These are phyloP conservation scores for Polytolypa hystricis DNA, from an alignment of 2,329 filamentous ascomycete genomes.

Conservation along the genomic window DNA sequence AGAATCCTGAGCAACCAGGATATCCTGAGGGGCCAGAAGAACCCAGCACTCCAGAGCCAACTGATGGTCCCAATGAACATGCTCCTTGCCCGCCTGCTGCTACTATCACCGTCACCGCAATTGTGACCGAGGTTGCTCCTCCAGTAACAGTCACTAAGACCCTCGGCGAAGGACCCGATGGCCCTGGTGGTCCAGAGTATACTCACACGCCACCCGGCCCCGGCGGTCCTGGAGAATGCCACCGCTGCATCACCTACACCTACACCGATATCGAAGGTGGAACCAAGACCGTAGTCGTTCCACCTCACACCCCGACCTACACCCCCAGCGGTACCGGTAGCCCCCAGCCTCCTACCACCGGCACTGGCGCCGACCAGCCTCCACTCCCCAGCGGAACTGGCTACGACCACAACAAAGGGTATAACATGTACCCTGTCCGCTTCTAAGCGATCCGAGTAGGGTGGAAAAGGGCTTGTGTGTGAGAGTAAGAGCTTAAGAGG, in stretches of 20 bases:
- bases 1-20: background rate
- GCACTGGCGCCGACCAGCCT: background rate
- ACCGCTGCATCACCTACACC: constrained; percentile 19
- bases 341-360: background rate
- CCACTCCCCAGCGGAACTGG: background rate
- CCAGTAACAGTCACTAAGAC: constrained; percentile 2
- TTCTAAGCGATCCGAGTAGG: too few species aligned
- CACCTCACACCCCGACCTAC: constrained; percentile 5
- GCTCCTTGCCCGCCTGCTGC: constrained; percentile 7
- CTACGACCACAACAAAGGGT: background rate
- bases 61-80: background rate
- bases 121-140: constrained; percentile 6
- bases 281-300: constrained; percentile 20
- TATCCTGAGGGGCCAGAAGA: constrained; percentile 3
- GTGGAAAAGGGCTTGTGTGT: too few species aligned
- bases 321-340: background rate
- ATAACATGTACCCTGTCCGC: too few species aligned
- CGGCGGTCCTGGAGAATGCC: constrained; percentile 9
- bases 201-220: background rate
- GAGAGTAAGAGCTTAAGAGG: too few species aligned
- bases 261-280: constrained; percentile 17
- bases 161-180: constrained; percentile 1
- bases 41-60: constrained; percentile 3
- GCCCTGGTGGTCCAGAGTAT: background rate
- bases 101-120: constrained; percentile 14